Percentiles rank a stretch among this genome's conserved stretches.
phyloP scores from a whole-genome alignment of 176 grass and related monocot genomes.

The Oryza coarctata region DNA sequence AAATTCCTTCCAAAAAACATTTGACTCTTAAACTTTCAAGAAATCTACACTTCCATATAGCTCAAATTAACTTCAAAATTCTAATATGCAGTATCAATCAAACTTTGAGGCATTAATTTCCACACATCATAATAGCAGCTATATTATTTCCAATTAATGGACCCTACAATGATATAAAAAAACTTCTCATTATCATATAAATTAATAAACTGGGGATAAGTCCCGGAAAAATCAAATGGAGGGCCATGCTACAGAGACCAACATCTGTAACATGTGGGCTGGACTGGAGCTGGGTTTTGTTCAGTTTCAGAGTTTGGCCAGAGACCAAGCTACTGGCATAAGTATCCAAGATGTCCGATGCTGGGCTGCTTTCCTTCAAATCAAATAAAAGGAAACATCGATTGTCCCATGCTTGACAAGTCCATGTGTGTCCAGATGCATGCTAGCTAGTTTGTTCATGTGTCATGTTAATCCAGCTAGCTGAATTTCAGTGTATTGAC shows the following conservation, averaged over 20 bases:
- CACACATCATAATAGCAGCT: no score
- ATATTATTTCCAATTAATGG: no score
- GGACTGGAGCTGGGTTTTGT: background rate
- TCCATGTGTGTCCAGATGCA: background rate
- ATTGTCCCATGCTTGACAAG: background rate
- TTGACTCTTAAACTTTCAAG: no score
- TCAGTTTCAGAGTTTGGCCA: background rate
- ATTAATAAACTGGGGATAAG: background rate
- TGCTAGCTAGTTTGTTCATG: background rate
- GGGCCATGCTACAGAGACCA: no score
- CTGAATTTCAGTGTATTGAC: background rate
- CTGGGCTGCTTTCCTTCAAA: background rate
- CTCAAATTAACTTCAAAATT: no score
- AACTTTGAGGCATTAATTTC: background rate
- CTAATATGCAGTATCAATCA: background rate
- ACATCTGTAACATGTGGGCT: background rate
- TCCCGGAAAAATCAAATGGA: background rate
- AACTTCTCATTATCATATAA: background rate
- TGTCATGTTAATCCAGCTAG: background rate
- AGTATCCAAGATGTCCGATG: background rate
- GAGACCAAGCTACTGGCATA: background rate
- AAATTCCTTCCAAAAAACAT: background rate
- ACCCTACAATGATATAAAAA: background rate
- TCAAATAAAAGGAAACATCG: background rate
- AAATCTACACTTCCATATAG: background rate